Conservation (phyloP, 1,139 yeast species). For the Saccharomyces pastorianus region DNA sequence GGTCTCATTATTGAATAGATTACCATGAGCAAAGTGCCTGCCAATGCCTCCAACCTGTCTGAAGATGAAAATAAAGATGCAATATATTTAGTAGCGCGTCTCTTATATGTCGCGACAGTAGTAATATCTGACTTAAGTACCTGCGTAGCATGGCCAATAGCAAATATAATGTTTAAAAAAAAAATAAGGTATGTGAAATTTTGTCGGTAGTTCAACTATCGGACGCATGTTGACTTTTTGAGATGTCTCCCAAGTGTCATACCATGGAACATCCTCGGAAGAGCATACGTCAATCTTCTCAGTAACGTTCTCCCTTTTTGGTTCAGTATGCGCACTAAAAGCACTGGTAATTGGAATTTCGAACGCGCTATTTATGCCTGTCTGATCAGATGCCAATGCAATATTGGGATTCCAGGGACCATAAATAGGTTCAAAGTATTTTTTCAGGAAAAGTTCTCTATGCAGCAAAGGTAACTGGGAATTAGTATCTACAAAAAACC, state of each 20-base stretch:
- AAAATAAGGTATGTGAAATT: constrained; percentile 42
- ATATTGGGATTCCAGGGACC: constrained; percentile 51
- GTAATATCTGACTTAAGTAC: constrained; percentile 62
- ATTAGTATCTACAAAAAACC: constrained; percentile 71
- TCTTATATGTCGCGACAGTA: constrained; percentile 63
- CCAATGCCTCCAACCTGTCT: constrained; percentile 63
- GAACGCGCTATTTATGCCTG: constrained; percentile 39
- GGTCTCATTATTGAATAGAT: constrained; percentile 70
- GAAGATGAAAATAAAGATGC: constrained; percentile 51
- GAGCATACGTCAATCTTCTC: not conserved
- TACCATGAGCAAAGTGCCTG: constrained; percentile 61
- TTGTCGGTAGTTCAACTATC: constrained; percentile 36
- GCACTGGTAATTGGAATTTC: constrained; percentile 9
- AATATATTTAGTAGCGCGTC: constrained; percentile 56
- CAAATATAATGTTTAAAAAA: constrained; percentile 71
- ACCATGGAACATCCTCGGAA: constrained; percentile 18
- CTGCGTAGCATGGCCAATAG: constrained; percentile 70
- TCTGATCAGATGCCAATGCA: constrained; percentile 54
- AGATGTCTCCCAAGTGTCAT: constrained; percentile 10
- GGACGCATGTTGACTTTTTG: constrained; percentile 4
- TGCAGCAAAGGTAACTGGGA: constrained; percentile 77
- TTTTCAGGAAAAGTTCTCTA: constrained; percentile 61
- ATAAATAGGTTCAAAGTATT: constrained; percentile 68
- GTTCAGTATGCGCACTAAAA: not conserved
- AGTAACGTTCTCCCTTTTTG: constrained; percentile 2